Base-by-base conservation (phyloP, 2,329 filamentous ascomycete genomes). In the Colletotrichum sublineola region DNA sequence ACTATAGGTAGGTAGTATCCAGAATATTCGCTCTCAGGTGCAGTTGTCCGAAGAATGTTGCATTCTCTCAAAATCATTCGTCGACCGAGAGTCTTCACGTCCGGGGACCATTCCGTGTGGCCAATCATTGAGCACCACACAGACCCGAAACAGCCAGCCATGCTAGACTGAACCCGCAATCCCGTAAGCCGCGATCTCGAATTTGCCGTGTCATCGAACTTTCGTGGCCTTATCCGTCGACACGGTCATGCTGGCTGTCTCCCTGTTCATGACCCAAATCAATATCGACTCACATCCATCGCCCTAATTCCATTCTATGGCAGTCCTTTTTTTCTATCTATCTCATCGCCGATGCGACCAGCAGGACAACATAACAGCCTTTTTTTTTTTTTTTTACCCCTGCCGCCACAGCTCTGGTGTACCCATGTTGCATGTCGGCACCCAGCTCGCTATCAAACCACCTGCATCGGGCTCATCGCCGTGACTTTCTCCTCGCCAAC, bases 161-260 rank as follows among this genome's bases (percentile, higher is more conserved):
- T 31, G 5, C 11, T 15, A 14, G n/a, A 14, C n/a, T 7, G 33
- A 65, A 46, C 40, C 61, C 60, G 55, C 66, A 63, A 33, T 65
- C n/a, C 33, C 40, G 42, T 78, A 75, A 78, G 75, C 64, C 76
- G 20, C 61, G 76, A 82, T 82, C 81, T 82, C 72, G 75, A n/a
- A 78, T 82, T 82, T 78, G 74, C 75, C 67, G 74, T 74, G 76
- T 77, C 80, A 82, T 82, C 81, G 79, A 75, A 31, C 65, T 55
- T 73, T 73, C 6, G 14, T 1, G 15, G 44, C 31, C 57, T 31
- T 44, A 18, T 29, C 24, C n/a, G 31, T 31, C 57, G 40, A 36
- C 33, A 24, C 46, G 24, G 18, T 24, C 11, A 20, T 31, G 61
- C 9, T 52, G 50, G 36, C 42, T 52, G n/a, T 52, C 36, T 57